Percentiles rank a stretch among this genome's conserved stretches.
phyloP scores from a whole-genome alignment of 768 basidiomycete genomes.

The Tricholoma hemisulphureum region DNA sequence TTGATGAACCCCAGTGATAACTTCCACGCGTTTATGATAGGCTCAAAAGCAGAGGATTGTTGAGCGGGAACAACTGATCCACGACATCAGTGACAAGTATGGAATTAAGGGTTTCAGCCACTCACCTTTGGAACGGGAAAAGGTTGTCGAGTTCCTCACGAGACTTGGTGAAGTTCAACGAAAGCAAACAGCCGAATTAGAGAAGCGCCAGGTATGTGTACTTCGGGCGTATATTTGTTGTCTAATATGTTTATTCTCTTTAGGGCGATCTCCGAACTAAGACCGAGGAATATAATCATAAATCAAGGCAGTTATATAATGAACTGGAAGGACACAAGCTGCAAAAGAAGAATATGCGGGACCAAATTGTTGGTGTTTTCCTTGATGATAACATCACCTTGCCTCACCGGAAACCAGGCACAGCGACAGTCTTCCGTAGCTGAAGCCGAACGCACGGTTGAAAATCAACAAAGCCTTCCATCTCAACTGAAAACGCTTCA shows the following conservation, averaged over 20 bases:
- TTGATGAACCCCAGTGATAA: not conserved
- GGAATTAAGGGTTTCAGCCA: conserved; percentile 74
- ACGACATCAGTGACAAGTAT: conserved; percentile 63
- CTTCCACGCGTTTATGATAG: conserved; percentile 35
- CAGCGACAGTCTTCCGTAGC: conserved; percentile 53
- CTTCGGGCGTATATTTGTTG: not conserved
- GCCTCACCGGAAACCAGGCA: conserved; percentile 28
- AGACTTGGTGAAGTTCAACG: conserved; percentile 62
- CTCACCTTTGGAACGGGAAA: conserved; percentile 65
- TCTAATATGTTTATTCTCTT: not conserved
- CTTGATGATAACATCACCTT: not conserved
- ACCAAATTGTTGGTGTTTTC: conserved; percentile 51
- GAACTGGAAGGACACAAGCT: conserved; percentile 54
- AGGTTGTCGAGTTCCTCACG: conserved; percentile 71
- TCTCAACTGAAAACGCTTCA: conserved; percentile 52
- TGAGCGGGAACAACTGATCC: conserved; percentile 73
- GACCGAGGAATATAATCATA: conserved; percentile 64
- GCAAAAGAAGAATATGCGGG: conserved; percentile 49
- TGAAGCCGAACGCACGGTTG: conserved; percentile 53
- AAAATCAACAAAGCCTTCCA: conserved; percentile 53
- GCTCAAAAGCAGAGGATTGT: conserved; percentile 67
- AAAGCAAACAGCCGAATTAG: conserved; percentile 60
- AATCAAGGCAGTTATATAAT: conserved; percentile 54
- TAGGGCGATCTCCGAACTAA: conserved; percentile 55
- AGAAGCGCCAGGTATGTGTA: conserved; percentile 60